Conservation (phyloP, 192 early-diverging fungal genomes). For the Entophlyctis helioformis region DNA sequence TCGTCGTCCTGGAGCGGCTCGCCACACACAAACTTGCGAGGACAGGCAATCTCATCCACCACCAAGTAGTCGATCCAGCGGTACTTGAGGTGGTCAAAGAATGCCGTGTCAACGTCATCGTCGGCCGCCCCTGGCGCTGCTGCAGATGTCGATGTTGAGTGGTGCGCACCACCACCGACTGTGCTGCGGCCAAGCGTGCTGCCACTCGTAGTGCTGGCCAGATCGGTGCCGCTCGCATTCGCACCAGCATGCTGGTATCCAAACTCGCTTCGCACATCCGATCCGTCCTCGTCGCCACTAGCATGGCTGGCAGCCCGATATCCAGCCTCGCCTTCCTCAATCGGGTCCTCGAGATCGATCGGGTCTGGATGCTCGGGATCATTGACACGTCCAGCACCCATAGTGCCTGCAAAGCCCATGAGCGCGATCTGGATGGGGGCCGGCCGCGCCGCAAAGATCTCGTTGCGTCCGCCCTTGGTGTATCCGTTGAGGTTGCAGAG, state of each 20-base stretch:
- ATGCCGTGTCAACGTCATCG: constrained; percentile 1
- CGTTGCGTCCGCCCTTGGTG: constrained; percentile 90
- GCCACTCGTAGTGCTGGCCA: neutral
- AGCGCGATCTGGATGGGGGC: constrained; percentile 79
- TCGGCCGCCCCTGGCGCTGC: too few species aligned
- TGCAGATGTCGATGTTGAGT: too few species aligned
- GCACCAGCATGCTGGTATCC: constrained; percentile 1
- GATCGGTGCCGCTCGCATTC: constrained; percentile 4
- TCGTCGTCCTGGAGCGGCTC: constrained; percentile 18
- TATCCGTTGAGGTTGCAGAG: constrained; percentile 92
- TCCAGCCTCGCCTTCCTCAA: neutral
- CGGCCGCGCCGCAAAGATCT: constrained; percentile 85
- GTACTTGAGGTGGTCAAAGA: constrained; percentile 7
- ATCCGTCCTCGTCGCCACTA: neutral
- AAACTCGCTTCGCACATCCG: too few species aligned
- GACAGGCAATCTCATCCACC: constrained; percentile 30
- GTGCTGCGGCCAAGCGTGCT: too few species aligned
- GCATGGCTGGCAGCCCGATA: too few species aligned
- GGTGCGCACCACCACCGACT: too few species aligned
- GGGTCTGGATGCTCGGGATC: constrained; percentile 21
- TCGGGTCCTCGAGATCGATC: constrained; percentile 1
- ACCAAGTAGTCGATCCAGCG: constrained; percentile 36
- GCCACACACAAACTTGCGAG: constrained; percentile 17
- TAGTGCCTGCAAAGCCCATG: constrained; percentile 90
- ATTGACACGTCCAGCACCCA: constrained; percentile 52